Base-by-base conservation (phyloP, 2,329 filamentous ascomycete genomes). In the Bipolaris victoriae region DNA sequence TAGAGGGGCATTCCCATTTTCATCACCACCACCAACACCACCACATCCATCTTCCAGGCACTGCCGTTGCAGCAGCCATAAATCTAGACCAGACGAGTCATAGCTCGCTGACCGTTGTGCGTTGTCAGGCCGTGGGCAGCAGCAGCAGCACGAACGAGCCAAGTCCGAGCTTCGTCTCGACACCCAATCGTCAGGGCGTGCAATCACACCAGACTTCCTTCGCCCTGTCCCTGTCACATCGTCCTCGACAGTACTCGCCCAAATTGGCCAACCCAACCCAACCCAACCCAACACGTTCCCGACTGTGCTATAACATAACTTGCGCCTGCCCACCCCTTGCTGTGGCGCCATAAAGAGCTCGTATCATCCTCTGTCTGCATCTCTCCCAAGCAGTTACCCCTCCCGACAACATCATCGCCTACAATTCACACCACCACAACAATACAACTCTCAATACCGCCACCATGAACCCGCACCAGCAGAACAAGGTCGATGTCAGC, bases 401-500 rank as follows among this genome's bases (percentile, higher is more conserved):
- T 58, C 60, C 55, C 26, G 11, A 51, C 41, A 54, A 58, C 67
- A 36, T 61, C 63, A 61, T 60, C 48, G 24, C 41, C 60, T 58
- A 54, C 57, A 48, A 51, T 49, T 18, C 13, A 48, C 48, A 18
- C 18, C 36, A 46, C 52, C 41, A 41, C 41, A 52, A 35, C 43
- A 55, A 44, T 29, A 48, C 53, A 18, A 33, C 40, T 52, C 39
- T 15, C 49, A 52, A 58, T 39, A 39, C 64, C 65, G 62, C 66
- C 66, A 69, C 63, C 65, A 96, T 98, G 92, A 97, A 97, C 79
- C 94, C 94, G 70, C 92, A 93, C 78, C 91, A 97, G 84, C 93
- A 96, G 86, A 97, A 97, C 85, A 98, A 99, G 84, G 86, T 98
- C 73, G 95, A 99, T 80, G 85, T 97, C 80, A 93, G 86, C 83